These are phyloP conservation scores for Solanum bulbocastanum DNA, from an alignment of 257 asterid genomes.

Conservation along the genomic window DNA sequence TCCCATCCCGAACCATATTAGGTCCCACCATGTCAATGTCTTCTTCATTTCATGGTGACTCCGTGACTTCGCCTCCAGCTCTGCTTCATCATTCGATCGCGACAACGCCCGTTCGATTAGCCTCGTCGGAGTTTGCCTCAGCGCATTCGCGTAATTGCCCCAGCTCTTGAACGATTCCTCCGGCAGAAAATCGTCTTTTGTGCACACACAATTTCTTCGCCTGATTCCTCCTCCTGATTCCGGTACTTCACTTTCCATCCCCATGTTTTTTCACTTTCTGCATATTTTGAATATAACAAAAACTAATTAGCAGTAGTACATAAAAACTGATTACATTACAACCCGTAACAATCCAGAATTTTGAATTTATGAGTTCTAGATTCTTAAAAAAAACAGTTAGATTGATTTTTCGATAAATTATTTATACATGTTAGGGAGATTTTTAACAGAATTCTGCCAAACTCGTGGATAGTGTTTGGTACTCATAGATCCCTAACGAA, in stretches of 20 bases:
- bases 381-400: background rate
- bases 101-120: constrained; percentile 41
- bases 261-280: constrained; percentile 13
- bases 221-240: constrained; percentile 10
- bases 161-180: constrained; percentile 70
- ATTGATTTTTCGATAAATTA: background rate
- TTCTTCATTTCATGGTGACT: constrained; percentile 58
- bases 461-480: background rate
- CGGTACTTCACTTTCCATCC: constrained; percentile 6
- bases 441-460: background rate
- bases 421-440: background rate
- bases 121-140: constrained; percentile 46
- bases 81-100: constrained; percentile 44
- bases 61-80: constrained; percentile 43
- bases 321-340: background rate
- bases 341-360: background rate
- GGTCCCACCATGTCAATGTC: constrained; percentile 79
- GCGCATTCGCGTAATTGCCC: constrained; percentile 45
- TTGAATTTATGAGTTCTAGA: background rate
- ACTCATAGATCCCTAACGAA: background rate
- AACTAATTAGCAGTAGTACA: background rate
- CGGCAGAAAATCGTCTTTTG: constrained; percentile 68
- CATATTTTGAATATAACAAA: background rate
- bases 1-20: constrained; percentile 90
- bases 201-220: constrained; percentile 43